phyloP scores from a whole-genome alignment of 148 eudicot genomes.

The Rhododendron kiyosumense region DNA sequence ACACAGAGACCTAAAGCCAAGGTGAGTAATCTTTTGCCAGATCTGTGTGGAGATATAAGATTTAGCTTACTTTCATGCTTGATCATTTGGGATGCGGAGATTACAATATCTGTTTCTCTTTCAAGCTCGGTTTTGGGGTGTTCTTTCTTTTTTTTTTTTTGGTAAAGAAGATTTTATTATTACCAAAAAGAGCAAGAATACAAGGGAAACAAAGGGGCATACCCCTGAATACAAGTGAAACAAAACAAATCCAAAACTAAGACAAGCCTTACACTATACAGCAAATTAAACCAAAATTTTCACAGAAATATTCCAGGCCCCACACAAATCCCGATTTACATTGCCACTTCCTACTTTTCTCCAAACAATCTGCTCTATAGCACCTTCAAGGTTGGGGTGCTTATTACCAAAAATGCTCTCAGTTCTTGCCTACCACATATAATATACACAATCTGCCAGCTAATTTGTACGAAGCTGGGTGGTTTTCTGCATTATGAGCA shows the following conservation, averaged over 20 bases:
- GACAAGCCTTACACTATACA: neutral
- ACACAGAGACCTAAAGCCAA: conserved; percentile 92
- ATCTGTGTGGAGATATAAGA: neutral
- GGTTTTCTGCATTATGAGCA: neutral
- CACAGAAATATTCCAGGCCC: neutral
- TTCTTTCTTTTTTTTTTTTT: neutral
- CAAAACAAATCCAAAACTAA: neutral
- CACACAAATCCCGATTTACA: neutral
- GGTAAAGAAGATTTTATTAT: neutral
- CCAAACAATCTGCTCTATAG: neutral
- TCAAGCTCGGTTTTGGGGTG: neutral
- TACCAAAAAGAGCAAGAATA: neutral
- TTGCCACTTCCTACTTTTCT: neutral
- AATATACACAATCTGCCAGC: neutral
- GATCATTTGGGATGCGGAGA: neutral
- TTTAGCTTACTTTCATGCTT: neutral
- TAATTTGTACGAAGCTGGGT: neutral
- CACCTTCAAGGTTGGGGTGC: neutral
- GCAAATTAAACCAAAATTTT: neutral
- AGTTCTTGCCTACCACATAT: neutral
- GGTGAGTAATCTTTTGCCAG: conserved; percentile 39
- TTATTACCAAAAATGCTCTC: neutral
- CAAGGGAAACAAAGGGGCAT: neutral
- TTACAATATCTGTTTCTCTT: neutral
- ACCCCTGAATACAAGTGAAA: neutral